Evolutionary conservation across 2,329 filamentous ascomycete genomes (phyloP), one percentile per base, ranked within the genome.

Genomic region (Penicillium decumbens): DNA sequence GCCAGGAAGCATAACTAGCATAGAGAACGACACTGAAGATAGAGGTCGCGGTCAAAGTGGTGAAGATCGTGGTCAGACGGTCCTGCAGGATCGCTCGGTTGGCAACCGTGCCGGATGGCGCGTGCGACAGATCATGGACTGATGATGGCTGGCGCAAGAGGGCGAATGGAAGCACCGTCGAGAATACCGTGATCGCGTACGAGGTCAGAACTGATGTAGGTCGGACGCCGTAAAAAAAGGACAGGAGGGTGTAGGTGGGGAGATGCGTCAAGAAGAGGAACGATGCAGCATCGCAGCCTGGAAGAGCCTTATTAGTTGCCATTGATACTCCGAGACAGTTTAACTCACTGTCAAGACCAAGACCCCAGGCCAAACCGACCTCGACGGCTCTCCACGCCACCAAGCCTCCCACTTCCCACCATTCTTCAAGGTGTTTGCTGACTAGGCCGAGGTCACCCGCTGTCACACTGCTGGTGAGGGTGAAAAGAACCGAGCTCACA

Each of bases 11-110:
- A 67, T 87, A 84, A 46, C 85, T 83, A 44, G 80, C 70, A 62
- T 86, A 88, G 27, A 95, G 72, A 1, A 82, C 76, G n/a, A 90
- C 77, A 47, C 80, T 81, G 73, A 93, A 95, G 55, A 95, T 83
- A 44, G 80, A 77, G 6, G 85, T 80, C 3, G 87, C 82, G 35
- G 93, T 79, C 12, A 87, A 65, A 2, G 81, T 80, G 13, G 85
- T 89, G 59, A 84, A 82, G 18, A 81, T 59, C 48, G 81, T 80
- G 49, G 88, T 82, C 10, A 75, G 72, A 28, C 75, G 70, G 65
- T 91, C 87, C 45, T 77, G 74, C 45, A 87, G 71, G 55, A 89
- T 84, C 55, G 82, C 80, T 54, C 79, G 78, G 66, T 87, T 86
- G 45, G 80, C 76, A 25, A 81, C 72, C 39, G 74, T 66, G 24